phyloP scores from a whole-genome alignment of 75 land plant species.

The Pinus taeda region DNA sequence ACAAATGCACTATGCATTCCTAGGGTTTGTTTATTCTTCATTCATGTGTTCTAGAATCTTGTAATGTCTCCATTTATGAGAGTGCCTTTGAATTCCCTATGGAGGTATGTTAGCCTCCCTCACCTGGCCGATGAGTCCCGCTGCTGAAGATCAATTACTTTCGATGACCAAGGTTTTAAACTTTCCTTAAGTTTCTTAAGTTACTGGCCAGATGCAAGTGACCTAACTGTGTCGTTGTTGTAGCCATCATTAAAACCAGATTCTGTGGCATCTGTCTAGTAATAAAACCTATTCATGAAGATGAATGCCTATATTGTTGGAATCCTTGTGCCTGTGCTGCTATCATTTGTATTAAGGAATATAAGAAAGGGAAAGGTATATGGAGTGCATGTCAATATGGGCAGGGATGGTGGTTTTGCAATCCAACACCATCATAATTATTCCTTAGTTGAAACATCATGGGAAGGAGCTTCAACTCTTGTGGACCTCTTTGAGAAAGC shows the following conservation, averaged over 20 bases:
- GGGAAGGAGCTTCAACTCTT: constrained; percentile 81
- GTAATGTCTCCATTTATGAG: too few relatives aligned
- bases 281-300: background rate
- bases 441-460: constrained; percentile 59
- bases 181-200: too few relatives aligned
- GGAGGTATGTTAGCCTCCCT: too few relatives aligned
- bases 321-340: constrained; percentile 52
- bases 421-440: constrained; percentile 52
- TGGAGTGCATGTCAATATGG: constrained; percentile 67
- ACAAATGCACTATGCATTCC: too few relatives aligned
- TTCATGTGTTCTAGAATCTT: too few relatives aligned
- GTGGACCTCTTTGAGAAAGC: constrained; percentile 80
- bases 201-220: background rate
- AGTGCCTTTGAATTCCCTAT: too few relatives aligned
- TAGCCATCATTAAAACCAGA: background rate
- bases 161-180: too few relatives aligned
- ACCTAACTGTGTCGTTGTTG: background rate
- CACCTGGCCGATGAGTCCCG: too few relatives aligned
- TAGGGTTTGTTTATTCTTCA: too few relatives aligned
- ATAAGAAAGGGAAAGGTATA: constrained; percentile 49
- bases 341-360: constrained; percentile 42
- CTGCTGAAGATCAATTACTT: too few relatives aligned
- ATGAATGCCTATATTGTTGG: constrained; percentile 62
- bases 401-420: constrained; percentile 73
- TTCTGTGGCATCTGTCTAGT: background rate